phyloP scores from a whole-genome alignment of 2,329 filamentous ascomycete genomes.

The Apiospora kogelbergensis region DNA sequence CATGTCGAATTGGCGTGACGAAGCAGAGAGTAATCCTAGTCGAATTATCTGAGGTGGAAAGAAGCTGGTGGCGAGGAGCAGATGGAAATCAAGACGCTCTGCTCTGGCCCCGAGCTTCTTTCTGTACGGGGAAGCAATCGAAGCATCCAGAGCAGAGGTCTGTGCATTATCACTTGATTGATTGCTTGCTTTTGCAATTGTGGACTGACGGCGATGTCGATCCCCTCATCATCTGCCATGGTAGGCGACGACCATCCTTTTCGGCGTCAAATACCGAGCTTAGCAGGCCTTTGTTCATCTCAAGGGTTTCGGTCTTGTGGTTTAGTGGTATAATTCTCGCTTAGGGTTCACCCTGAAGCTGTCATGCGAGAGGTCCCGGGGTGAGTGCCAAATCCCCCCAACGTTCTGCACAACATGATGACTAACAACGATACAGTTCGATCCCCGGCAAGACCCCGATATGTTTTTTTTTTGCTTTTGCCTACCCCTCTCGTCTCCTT shows the following conservation, averaged over 20 bases:
- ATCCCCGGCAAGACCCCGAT: neutral
- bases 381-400: neutral
- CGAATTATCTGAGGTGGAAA: too few species aligned
- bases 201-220: neutral
- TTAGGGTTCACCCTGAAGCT: neutral
- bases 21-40: too few species aligned
- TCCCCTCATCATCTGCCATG: neutral
- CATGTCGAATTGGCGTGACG: neutral
- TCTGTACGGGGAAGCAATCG: neutral
- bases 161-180: neutral
- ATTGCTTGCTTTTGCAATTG: neutral
- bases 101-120: too few species aligned
- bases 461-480: neutral
- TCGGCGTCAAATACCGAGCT: neutral
- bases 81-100: neutral
- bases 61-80: neutral
- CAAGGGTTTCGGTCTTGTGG: neutral
- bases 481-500: neutral
- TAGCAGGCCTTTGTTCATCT: neutral
- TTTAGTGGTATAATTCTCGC: slow-evolving; percentile 7
- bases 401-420: too few species aligned
- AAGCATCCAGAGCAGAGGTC: neutral
- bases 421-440: neutral
- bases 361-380: slow-evolving; percentile 2
- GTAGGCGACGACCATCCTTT: neutral